Base-by-base conservation (phyloP, 2,329 filamentous ascomycete genomes). In the Colletotrichum gloeosporioides region DNA sequence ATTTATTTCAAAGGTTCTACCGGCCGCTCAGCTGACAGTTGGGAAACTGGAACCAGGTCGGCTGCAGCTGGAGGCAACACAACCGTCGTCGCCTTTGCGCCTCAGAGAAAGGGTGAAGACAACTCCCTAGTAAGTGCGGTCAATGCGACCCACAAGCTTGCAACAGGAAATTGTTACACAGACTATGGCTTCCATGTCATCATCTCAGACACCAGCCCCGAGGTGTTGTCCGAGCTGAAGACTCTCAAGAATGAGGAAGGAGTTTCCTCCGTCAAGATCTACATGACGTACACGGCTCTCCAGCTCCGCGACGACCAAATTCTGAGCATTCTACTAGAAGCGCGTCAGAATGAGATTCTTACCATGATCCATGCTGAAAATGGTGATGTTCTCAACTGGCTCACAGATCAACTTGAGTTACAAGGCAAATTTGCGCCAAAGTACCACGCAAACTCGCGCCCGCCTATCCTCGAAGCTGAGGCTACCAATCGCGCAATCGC, bases 11-110 rank as follows among this genome's bases (percentile, higher is more conserved):
- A 53, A 1, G 44, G 44, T 22, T 53, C 44, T 53, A 53, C 44
- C 44, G 44, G 44, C 44, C 44, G 44, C 44, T 53, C 44, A 13
- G 44, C 44, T 8, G 44, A 53, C 44, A 53, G 44, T 80, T 87
- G 59, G 78, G 31, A 29, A 29, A 62, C 59, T 18, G 90, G 90
- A 0, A 88, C 89, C 0, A 84, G 90, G 12, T 89, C 86, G 29
- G 90, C 90, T 9, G 86, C 92, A 69, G 89, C 89, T 6, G 90
- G 90, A 16, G 90, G 90, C 22, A 92, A 87, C 10, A 92, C 91
- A 0, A 92, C 91, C 0, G 84, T 92, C 22, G 82, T 92, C 9
- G 85, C 89, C 0, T 92, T 93, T 81, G 91, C 90, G 2, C 86
- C 87, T 9, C 90, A 92, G 79, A 83, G 84, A 59, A 87, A 87